phyloP scores from a whole-genome alignment of 768 basidiomycete genomes.

The Russula griseocarnosa region DNA sequence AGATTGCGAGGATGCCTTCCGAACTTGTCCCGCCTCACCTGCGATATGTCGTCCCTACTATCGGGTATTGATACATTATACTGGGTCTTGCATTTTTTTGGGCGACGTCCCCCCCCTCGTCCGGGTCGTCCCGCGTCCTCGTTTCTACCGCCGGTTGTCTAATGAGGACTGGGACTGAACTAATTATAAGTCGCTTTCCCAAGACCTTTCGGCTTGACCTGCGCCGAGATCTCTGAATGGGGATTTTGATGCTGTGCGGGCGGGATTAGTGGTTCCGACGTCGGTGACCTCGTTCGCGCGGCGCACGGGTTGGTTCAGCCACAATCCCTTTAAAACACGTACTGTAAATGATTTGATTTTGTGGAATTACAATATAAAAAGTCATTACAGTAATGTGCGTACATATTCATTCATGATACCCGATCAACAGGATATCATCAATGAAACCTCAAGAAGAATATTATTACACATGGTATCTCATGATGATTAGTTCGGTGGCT shows the following conservation, averaged over 20 bases:
- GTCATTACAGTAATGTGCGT: background rate
- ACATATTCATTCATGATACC: background rate
- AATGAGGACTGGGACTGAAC: background rate
- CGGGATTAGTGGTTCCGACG: too few species aligned
- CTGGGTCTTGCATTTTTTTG: too few species aligned
- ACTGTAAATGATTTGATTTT: background rate
- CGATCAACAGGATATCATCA: background rate
- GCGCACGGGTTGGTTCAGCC: background rate
- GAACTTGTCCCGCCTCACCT: slow-evolving; percentile 28
- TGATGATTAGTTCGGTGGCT: background rate
- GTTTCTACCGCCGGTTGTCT: background rate
- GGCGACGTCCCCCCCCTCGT: background rate
- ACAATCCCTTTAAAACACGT: background rate
- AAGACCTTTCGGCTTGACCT: too few species aligned
- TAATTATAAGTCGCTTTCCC: background rate
- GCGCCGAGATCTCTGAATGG: too few species aligned
- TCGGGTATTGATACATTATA: slow-evolving; percentile 11
- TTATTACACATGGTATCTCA: background rate
- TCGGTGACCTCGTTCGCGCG: too few species aligned
- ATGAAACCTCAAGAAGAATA: background rate
- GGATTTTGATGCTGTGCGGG: too few species aligned
- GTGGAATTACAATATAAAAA: background rate
- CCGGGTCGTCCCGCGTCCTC: background rate
- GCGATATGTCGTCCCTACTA: slow-evolving; percentile 25
- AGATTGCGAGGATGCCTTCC: slow-evolving; percentile 25